These are phyloP conservation scores for Saturnispora zaruensis DNA, from an alignment of 805 yeast genomes.

Conservation along the genomic window DNA sequence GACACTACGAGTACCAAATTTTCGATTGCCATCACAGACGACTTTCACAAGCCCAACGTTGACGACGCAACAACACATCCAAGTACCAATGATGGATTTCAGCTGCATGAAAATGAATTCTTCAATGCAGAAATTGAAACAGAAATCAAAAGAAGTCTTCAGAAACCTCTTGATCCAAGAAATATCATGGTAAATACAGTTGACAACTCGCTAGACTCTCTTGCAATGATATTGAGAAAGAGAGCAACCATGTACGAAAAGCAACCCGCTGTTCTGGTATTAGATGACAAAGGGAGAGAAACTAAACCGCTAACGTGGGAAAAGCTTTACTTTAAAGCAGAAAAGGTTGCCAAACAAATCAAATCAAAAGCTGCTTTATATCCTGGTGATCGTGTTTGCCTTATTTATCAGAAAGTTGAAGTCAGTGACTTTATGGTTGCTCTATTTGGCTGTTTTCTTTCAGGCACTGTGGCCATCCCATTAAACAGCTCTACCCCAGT, in stretches of 20 bases:
- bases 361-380: slow-evolving; percentile 63
- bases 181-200: slow-evolving; percentile 24
- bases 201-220: slow-evolving; percentile 43
- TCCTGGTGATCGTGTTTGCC: slow-evolving; percentile 74
- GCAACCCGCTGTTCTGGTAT: slow-evolving; percentile 61
- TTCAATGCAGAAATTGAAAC: slow-evolving; percentile 2
- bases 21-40: slow-evolving; percentile 8
- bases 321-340: slow-evolving; percentile 71
- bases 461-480: slow-evolving; percentile 93
- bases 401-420: slow-evolving; percentile 78
- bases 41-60: slow-evolving; percentile 3
- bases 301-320: slow-evolving; percentile 77
- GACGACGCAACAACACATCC: slow-evolving; percentile 6
- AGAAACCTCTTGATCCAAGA: slow-evolving; percentile 58
- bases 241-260: slow-evolving; percentile 59
- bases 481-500: slow-evolving; percentile 66
- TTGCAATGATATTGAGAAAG: slow-evolving; percentile 64
- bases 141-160: slow-evolving; percentile 31
- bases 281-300: slow-evolving; percentile 81
- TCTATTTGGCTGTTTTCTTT: slow-evolving; percentile 81
- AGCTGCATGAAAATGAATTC: neutral
- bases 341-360: slow-evolving; percentile 79
- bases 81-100: neutral
- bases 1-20: slow-evolving; percentile 3
- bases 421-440: slow-evolving; percentile 81